A percentile compares a stretch with the other conserved stretches of the same genome.
phyloP scores from a whole-genome alignment of 805 yeast species.

The Cyberlindnera suaveolens region DNA sequence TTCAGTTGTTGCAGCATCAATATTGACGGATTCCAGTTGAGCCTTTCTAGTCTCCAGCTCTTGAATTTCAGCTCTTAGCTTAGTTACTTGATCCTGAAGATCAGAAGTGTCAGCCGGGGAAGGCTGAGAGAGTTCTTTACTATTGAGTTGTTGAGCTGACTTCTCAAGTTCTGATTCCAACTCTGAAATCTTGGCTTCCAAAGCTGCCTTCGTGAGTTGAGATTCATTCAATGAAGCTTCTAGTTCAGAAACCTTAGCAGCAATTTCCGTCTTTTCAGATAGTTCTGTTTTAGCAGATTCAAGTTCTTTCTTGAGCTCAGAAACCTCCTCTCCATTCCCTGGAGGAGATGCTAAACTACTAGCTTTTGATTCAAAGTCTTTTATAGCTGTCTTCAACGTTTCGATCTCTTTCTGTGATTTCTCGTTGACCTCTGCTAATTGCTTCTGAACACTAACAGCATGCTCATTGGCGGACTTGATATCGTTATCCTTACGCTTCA shows the following conservation, averaged over 20 bases:
- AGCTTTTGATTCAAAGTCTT: slow-evolving; percentile 9
- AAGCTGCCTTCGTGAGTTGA: slow-evolving; percentile 27
- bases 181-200: slow-evolving; percentile 21
- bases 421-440: slow-evolving; percentile 14
- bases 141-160: neutral
- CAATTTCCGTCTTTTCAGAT: slow-evolving; percentile 17
- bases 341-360: neutral
- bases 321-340: neutral
- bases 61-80: neutral
- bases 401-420: slow-evolving; percentile 15
- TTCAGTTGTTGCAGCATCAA: slow-evolving; percentile 5
- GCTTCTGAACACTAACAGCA: slow-evolving; percentile 1
- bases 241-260: slow-evolving; percentile 31
- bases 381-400: slow-evolving; percentile 8
- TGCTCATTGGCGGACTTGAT: slow-evolving; percentile 6
- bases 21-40: slow-evolving; percentile 1
- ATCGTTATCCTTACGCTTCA: slow-evolving; percentile 20
- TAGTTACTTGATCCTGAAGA: slow-evolving; percentile 6
- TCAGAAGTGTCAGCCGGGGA: neutral
- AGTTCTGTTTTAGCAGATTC: slow-evolving; percentile 8
- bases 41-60: slow-evolving; percentile 5
- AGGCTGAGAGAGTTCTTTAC: neutral
- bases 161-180: slow-evolving; percentile 6
- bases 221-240: slow-evolving; percentile 30
- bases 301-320: slow-evolving; percentile 8